Evolutionary conservation across 73 alveolate genomes (phyloP).

Genomic region (Tetrahymena elliotti): DNA sequence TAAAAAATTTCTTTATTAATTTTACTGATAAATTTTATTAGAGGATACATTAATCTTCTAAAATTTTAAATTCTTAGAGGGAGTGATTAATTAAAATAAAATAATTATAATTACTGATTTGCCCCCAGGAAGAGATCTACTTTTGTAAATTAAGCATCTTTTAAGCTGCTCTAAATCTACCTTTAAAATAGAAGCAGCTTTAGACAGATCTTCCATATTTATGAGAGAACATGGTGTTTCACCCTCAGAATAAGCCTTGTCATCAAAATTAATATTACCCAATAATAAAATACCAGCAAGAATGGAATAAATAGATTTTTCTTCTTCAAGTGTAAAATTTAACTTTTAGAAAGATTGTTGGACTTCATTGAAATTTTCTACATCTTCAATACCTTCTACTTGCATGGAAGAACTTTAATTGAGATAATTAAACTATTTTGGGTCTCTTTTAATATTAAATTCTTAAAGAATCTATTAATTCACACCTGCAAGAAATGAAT

Average conservation of each 20-base stretch:
- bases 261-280: slow-evolving; percentile 81
- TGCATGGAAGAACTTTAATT: slow-evolving; percentile 11
- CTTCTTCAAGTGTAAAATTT: slow-evolving; percentile 41
- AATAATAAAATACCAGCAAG: slow-evolving; percentile 57
- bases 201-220: slow-evolving; percentile 42
- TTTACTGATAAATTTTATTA: too few relatives aligned
- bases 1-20: too few relatives aligned
- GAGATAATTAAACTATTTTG: not conserved
- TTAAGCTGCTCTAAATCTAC: slow-evolving; percentile 31
- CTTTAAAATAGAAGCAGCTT: slow-evolving; percentile 55
- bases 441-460: slow-evolving; percentile 38
- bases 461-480: slow-evolving; percentile 26
- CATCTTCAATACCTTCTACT: slow-evolving; percentile 52
- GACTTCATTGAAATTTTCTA: slow-evolving; percentile 51
- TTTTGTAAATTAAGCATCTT: slow-evolving; percentile 32
- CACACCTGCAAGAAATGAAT: slow-evolving; percentile 73
- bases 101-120: not conserved
- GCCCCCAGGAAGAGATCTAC: not conserved
- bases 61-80: not conserved
- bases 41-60: too few relatives aligned
- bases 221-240: slow-evolving; percentile 65
- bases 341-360: not conserved
- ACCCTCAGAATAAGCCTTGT: slow-evolving; percentile 56
- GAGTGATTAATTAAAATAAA: not conserved
- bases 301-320: slow-evolving; percentile 45